A percentile compares a stretch with the other conserved stretches of the same genome.
These are phyloP conservation scores for Trypanosoma platydactyli DNA, from an alignment of 208 protist species.

Conservation along the genomic window DNA sequence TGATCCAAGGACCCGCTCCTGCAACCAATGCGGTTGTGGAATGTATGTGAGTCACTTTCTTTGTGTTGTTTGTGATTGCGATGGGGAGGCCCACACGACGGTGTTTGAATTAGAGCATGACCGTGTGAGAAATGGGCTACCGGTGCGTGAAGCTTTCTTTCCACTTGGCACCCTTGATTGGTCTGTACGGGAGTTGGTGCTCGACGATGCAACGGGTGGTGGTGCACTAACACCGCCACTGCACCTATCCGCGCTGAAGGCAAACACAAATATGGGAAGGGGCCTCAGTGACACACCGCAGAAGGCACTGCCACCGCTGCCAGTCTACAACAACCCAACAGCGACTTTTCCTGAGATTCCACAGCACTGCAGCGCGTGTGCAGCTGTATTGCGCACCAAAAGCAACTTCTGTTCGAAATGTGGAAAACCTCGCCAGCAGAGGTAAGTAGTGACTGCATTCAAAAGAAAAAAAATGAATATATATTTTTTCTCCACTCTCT, in stretches of 20 bases:
- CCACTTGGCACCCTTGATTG: slow-evolving; percentile 66
- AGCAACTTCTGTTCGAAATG: slow-evolving; percentile 67
- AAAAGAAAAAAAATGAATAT: not conserved
- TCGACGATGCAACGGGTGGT: slow-evolving; percentile 54
- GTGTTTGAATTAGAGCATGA: slow-evolving; percentile 76
- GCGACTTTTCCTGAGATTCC: not conserved
- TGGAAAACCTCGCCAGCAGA: slow-evolving; percentile 36
- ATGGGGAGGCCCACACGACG: slow-evolving; percentile 81
- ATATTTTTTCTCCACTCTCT: slow-evolving; percentile 19
- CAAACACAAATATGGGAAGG: not conserved
- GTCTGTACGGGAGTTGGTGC: slow-evolving; percentile 63
- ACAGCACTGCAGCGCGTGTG: slow-evolving; percentile 51
- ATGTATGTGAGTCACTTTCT: slow-evolving; percentile 61
- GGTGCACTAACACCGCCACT: slow-evolving; percentile 41
- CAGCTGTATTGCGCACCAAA: slow-evolving; percentile 44
- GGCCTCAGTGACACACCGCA: not conserved
- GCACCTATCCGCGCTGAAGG: not conserved
- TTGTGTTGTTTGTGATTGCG: slow-evolving; percentile 84
- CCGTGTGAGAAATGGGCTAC: slow-evolving; percentile 35
- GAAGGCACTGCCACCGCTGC: not conserved
- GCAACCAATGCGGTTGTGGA: slow-evolving; percentile 52
- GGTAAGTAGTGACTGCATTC: too few relatives aligned
- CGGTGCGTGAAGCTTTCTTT: slow-evolving; percentile 68
- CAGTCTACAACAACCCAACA: slow-evolving; percentile 14
- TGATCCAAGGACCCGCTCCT: slow-evolving; percentile 30